These are phyloP conservation scores for Mycena vitilis DNA, from an alignment of 768 basidiomycete genomes.

Conservation along the genomic window DNA sequence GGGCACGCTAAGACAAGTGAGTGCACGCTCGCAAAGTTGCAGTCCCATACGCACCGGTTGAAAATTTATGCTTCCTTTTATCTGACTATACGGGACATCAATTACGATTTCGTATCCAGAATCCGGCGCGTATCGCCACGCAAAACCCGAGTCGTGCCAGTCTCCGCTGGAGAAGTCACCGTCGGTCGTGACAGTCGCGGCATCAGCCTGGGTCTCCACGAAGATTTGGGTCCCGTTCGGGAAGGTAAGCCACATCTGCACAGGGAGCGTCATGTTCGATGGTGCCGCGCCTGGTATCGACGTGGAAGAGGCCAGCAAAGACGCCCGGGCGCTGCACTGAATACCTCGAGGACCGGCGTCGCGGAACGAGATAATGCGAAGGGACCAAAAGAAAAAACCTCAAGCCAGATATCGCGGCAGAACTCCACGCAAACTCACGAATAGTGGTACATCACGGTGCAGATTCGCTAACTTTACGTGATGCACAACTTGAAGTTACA, in stretches of 20 bases:
- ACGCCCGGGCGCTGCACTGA: no score
- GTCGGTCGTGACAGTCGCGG: slow-evolving; percentile 26
- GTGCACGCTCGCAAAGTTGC: background rate
- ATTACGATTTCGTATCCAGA: slow-evolving; percentile 21
- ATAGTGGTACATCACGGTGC: no score
- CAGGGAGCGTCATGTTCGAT: no score
- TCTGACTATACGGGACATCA: slow-evolving; percentile 20
- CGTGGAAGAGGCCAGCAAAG: no score
- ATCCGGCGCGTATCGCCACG: slow-evolving; percentile 18
- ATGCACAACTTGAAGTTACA: no score
- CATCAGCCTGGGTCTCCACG: background rate
- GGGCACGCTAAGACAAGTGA: slow-evolving; percentile 9
- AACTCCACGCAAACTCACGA: no score
- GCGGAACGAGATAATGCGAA: no score
- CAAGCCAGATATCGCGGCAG: no score
- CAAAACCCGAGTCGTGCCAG: slow-evolving; percentile 32
- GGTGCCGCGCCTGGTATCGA: no score
- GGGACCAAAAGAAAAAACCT: no score
- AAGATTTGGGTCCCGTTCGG: slow-evolving; percentile 23
- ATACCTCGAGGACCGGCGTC: no score
- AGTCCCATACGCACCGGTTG: background rate
- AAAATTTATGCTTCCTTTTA: slow-evolving; percentile 30
- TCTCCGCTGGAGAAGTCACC: slow-evolving; percentile 25
- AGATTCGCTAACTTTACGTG: no score
- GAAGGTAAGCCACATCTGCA: background rate